phyloP scores from a whole-genome alignment of 805 yeast genomes.

The Diddensiella transvaalensis region DNA sequence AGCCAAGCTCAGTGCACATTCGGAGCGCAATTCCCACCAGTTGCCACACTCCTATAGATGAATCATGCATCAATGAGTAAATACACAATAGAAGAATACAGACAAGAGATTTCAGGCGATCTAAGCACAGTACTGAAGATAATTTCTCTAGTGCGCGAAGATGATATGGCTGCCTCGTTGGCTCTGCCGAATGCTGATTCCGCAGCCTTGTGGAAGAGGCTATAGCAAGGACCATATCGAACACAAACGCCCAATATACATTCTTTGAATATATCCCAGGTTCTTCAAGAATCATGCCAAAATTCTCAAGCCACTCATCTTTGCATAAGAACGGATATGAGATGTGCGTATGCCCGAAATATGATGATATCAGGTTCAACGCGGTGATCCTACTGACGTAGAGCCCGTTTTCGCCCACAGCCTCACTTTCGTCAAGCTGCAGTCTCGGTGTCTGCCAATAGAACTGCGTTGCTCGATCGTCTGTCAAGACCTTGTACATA shows the following conservation, averaged over 20 bases:
- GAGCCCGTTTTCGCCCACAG: neutral
- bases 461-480: neutral
- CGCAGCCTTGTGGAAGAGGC: slow-evolving; percentile 3
- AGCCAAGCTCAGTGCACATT: slow-evolving; percentile 74
- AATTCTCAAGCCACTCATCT: neutral
- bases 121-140: neutral
- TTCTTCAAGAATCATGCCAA: neutral
- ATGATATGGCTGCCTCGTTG: neutral
- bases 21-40: slow-evolving; percentile 74
- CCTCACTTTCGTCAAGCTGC: neutral
- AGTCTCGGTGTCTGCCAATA: too few species aligned
- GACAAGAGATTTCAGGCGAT: neutral
- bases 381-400: neutral
- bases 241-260: neutral
- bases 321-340: neutral
- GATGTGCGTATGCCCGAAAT: neutral
- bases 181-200: slow-evolving; percentile 1
- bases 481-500: neutral
- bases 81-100: neutral
- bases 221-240: slow-evolving; percentile 7
- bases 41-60: slow-evolving; percentile 54
- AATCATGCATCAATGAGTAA: neutral
- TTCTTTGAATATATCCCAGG: too few species aligned
- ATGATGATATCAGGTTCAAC: neutral
- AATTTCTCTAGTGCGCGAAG: neutral